These are phyloP conservation scores for Candida stauntonica DNA, from an alignment of 805 yeast species.

Conservation along the genomic window DNA sequence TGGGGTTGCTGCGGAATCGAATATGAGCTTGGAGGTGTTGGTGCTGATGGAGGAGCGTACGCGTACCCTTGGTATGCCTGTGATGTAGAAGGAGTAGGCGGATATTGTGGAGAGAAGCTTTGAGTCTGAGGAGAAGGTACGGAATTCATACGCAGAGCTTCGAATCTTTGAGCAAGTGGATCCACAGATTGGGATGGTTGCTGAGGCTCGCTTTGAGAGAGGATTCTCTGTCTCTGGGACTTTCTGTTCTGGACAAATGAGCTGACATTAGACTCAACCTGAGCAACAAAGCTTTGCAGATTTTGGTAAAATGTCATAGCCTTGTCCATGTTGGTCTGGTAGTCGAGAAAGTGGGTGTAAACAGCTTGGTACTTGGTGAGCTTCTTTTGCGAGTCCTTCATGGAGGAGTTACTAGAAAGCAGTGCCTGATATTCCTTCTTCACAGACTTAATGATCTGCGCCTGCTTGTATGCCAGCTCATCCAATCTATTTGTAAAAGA, in stretches of 20 bases:
- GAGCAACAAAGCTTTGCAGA: constrained; percentile 25
- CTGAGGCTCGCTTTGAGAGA: no score
- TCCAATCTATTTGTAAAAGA: constrained; percentile 64
- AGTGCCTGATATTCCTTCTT: constrained; percentile 45
- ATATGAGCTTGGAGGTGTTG: constrained; percentile 11
- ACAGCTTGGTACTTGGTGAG: constrained; percentile 44
- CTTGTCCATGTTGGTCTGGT: constrained; percentile 51
- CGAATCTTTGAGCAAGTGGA: constrained; percentile 10
- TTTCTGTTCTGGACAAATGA: constrained; percentile 25
- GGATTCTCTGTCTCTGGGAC: constrained; percentile 21
- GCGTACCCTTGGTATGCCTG: constrained; percentile 9
- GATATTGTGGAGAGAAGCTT: constrained; percentile 3
- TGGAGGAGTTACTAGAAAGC: constrained; percentile 36
- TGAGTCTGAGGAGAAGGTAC: constrained; percentile 1
- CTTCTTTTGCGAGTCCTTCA: constrained; percentile 38
- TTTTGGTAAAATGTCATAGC: constrained; percentile 64
- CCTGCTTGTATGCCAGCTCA: constrained; percentile 64
- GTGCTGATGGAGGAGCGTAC: constrained; percentile 10
- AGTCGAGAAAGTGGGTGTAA: constrained; percentile 53
- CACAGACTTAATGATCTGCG: constrained; percentile 41
- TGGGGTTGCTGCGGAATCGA: constrained; percentile 3
- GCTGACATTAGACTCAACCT: constrained; percentile 20
- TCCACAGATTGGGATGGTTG: constrained; percentile 4
- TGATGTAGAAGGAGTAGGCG: constrained; percentile 11
- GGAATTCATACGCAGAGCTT: constrained; percentile 12